Evolutionary conservation across 2,329 filamentous ascomycete genomes (phyloP).

Genomic region (Aspergillus intermedius): DNA sequence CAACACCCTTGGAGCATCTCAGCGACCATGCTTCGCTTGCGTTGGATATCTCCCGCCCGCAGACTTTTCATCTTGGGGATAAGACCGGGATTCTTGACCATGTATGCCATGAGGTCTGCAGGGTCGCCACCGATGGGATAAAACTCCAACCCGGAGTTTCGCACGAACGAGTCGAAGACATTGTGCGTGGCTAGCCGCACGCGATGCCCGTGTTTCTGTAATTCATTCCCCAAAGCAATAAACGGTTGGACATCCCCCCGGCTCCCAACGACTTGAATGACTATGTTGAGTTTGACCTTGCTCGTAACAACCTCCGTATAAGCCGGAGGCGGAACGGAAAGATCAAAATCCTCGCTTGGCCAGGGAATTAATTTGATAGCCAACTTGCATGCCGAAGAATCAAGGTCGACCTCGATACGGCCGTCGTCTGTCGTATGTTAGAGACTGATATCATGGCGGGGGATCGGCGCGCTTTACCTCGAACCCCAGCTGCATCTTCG

Average conservation of each 20-base stretch:
- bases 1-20: constrained; percentile 37
- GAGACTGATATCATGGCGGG: not conserved
- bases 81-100: constrained; percentile 45
- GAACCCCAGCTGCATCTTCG: not conserved
- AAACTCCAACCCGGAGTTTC: constrained; percentile 50
- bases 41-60: constrained; percentile 27
- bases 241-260: constrained; percentile 56
- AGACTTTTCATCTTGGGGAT: constrained; percentile 33
- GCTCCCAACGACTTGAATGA: constrained; percentile 54
- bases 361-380: constrained; percentile 10
- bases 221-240: constrained; percentile 48
- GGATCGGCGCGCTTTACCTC: not conserved
- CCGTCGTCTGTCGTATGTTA: constrained; percentile 12
- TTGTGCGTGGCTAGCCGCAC: constrained; percentile 53
- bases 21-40: constrained; percentile 26
- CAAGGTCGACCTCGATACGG: constrained; percentile 15
- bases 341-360: constrained; percentile 5
- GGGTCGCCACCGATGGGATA: constrained; percentile 54
- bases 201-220: constrained; percentile 48
- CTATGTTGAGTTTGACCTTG: constrained; percentile 42
- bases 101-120: constrained; percentile 46
- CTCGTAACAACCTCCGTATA: constrained; percentile 8
- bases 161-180: constrained; percentile 50
- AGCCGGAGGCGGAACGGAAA: constrained; percentile 11
- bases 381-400: constrained; percentile 11